These are phyloP conservation scores for Kodamaea leandrae DNA, from an alignment of 805 yeast genomes.

Conservation along the genomic window DNA sequence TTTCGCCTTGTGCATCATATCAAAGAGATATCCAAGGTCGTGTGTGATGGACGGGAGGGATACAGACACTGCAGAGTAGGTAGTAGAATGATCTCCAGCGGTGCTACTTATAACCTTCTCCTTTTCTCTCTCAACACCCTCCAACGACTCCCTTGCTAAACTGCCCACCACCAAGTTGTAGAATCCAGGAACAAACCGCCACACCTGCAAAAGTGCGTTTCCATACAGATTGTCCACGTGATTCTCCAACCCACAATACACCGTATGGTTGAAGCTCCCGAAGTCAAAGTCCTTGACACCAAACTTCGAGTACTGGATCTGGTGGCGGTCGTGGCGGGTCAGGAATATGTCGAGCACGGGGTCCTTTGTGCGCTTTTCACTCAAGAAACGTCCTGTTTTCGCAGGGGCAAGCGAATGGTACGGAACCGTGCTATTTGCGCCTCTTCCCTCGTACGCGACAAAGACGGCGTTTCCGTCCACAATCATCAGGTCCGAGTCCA, in stretches of 20 bases:
- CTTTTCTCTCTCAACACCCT: too few species aligned
- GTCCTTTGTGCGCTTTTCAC: constrained; percentile 40
- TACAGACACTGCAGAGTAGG: too few species aligned
- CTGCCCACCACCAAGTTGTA: constrained; percentile 61
- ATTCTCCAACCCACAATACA: constrained; percentile 78
- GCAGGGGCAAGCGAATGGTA: constrained; percentile 60
- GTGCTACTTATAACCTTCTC: too few species aligned
- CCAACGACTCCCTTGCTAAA: constrained; percentile 33
- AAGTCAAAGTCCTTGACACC: constrained; percentile 96
- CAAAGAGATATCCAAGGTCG: constrained; percentile 85
- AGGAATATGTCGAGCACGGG: constrained; percentile 7
- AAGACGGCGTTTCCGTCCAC: not conserved
- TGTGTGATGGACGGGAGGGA: constrained; percentile 57
- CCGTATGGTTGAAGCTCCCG: constrained; percentile 72
- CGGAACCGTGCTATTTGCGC: constrained; percentile 9
- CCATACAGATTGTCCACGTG: constrained; percentile 72
- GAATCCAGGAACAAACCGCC: constrained; percentile 71
- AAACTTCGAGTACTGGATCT: constrained; percentile 79
- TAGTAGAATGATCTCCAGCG: not conserved
- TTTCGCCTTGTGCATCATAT: constrained; percentile 81
- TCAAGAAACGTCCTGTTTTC: constrained; percentile 59
- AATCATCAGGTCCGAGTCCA: not conserved
- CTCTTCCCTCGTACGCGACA: not conserved
- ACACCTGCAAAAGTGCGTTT: constrained; percentile 76
- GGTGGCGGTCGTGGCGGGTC: constrained; percentile 58